phyloP scores from a whole-genome alignment of 2,329 filamentous ascomycete species.

The Grosmannia huntii region DNA sequence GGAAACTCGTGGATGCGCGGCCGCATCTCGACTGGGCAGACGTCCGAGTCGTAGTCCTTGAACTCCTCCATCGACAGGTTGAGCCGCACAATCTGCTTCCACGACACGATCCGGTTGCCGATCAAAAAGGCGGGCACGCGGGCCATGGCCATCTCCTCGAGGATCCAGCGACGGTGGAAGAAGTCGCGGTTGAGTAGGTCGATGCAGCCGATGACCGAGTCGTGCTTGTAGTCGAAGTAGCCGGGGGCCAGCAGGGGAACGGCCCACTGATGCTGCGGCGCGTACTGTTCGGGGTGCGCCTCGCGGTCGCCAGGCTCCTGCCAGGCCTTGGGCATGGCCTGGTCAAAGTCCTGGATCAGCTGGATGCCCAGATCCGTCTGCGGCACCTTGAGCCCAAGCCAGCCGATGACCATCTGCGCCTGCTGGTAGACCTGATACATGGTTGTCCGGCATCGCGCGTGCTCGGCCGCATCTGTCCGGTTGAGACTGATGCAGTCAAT shows the following conservation, averaged over 20 bases:
- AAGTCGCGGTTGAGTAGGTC: neutral
- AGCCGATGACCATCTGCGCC: neutral
- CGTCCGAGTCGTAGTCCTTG: neutral
- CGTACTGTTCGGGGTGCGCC: neutral
- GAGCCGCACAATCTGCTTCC: neutral
- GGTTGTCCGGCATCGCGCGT: neutral
- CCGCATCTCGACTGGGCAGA: neutral
- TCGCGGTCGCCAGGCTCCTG: neutral
- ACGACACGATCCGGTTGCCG: neutral
- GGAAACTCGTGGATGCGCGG: neutral
- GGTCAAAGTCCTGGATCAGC: neutral
- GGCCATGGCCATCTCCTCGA: slow-evolving; percentile 2
- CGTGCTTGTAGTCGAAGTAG: neutral
- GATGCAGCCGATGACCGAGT: neutral
- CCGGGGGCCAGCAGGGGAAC: neutral
- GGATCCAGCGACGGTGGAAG: neutral
- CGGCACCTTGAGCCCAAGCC: neutral
- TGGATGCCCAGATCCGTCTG: neutral
- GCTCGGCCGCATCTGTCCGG: neutral
- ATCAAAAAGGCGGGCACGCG: neutral
- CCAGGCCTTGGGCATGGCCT: neutral
- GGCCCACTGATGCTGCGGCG: neutral
- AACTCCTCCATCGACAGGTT: slow-evolving; percentile 1
- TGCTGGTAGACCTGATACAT: slow-evolving; percentile 1
- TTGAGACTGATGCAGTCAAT: slow-evolving; percentile 1